Evolutionary conservation across 169 alveolate genomes (phyloP).

Genomic region (Plasmodium yoelii): DNA sequence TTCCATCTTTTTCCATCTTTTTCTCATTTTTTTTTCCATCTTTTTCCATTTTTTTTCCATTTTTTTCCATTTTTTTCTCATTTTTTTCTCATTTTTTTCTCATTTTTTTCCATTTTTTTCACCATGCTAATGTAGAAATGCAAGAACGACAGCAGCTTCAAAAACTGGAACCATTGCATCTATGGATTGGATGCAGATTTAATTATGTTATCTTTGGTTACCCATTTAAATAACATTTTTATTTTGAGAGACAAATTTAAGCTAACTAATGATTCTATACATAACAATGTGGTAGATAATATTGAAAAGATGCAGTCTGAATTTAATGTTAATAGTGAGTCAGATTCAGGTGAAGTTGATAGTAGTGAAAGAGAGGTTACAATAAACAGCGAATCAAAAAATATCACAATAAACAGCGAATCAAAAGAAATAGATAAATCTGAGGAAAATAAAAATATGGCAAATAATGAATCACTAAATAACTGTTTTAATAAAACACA

Average conservation of each 20-base stretch:
- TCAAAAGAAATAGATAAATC: conserved; percentile 82
- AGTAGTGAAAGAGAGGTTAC: conserved; percentile 75
- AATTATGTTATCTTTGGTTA: conserved; percentile 94
- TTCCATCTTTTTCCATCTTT: neutral
- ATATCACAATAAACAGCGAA: conserved; percentile 16
- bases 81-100: neutral
- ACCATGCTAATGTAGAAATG: conserved; percentile 16
- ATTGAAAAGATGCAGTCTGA: conserved; percentile 78
- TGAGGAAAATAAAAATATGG: neutral
- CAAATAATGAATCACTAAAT: neutral
- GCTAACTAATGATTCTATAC: conserved; percentile 72
- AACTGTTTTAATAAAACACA: conserved; percentile 9
- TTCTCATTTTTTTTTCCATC: neutral
- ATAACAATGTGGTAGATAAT: conserved; percentile 41
- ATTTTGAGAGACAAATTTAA: conserved; percentile 93
- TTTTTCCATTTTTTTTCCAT: no score
- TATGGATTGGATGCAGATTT: conserved; percentile 98
- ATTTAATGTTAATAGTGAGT: conserved; percentile 77
- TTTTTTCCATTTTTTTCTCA: neutral
- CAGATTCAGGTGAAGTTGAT: conserved; percentile 90
- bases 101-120: neutral
- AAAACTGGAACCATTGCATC: conserved; percentile 91
- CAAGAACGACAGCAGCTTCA: conserved; percentile 30
- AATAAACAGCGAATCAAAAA: conserved; percentile 51
- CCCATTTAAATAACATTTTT: conserved; percentile 94